These are phyloP conservation scores for Barnettozyma hawaiiensis DNA, from an alignment of 1,139 yeast species.

Conservation along the genomic window DNA sequence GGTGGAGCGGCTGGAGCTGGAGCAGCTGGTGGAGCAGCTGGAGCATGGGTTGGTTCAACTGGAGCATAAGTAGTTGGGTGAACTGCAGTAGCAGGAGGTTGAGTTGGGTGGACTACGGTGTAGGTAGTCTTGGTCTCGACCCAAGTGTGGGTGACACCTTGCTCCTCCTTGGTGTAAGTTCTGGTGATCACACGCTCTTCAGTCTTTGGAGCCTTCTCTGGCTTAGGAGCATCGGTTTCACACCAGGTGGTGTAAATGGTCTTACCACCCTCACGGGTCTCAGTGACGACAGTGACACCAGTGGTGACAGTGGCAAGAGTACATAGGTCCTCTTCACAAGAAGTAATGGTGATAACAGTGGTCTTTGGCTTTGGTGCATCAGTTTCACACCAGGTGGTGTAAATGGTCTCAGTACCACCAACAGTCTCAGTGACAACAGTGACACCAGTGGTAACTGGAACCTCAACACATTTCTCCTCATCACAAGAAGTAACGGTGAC, in stretches of 20 bases:
- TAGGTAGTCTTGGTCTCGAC: background rate
- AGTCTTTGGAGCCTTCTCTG: background rate
- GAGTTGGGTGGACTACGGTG: background rate
- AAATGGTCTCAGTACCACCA: constrained; percentile 4
- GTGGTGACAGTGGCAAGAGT: constrained; percentile 10
- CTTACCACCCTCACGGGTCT: background rate
- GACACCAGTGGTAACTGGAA: constrained; percentile 10
- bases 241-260: constrained; percentile 9
- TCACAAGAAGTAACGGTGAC: constrained; percentile 9
- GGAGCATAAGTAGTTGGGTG: background rate
- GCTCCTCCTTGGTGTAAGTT: constrained; percentile 1
- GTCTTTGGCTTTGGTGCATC: background rate
- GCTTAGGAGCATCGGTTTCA: constrained; percentile 3
- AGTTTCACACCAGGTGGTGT: constrained; percentile 12
- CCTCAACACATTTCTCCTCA: constrained; percentile 12
- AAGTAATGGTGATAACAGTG: background rate
- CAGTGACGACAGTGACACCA: constrained; percentile 7
- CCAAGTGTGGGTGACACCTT: background rate
- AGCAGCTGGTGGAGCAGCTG: background rate
- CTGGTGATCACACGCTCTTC: background rate
- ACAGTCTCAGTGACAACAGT: constrained; percentile 9
- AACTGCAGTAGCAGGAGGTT: no score
- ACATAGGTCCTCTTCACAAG: constrained; percentile 14
- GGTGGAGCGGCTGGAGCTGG: background rate
- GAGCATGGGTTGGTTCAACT: background rate